phyloP scores from a whole-genome alignment of 2,329 filamentous ascomycete genomes.

The Trematosphaeria pertusa region DNA sequence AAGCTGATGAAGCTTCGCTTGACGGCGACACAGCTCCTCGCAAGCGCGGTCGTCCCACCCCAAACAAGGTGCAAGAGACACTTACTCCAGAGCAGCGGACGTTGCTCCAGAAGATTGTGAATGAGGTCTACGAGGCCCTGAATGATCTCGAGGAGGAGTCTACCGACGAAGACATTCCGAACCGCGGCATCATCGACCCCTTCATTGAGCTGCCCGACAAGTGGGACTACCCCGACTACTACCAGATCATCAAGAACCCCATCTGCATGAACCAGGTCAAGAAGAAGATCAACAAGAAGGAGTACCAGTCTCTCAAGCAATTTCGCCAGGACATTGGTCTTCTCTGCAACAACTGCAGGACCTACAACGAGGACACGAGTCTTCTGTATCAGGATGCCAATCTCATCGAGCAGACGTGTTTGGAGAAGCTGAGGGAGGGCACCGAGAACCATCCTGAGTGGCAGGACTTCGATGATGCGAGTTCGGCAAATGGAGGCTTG shows the following conservation, averaged over 20 bases:
- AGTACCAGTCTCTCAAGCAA: constrained; percentile 82
- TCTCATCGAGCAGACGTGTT: constrained; percentile 73
- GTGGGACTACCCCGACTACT: constrained; percentile 92
- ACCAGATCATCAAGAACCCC: constrained; percentile 86
- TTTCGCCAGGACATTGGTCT: constrained; percentile 83
- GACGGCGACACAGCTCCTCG: constrained; percentile 71
- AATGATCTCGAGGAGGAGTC: constrained; percentile 86
- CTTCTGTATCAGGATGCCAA: constrained; percentile 91
- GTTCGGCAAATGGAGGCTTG: constrained; percentile 57
- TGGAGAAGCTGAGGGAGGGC: constrained; percentile 61
- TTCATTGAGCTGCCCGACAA: constrained; percentile 92
- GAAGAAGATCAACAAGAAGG: constrained; percentile 93
- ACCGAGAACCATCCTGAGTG: constrained; percentile 64
- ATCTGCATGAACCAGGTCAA: constrained; percentile 97
- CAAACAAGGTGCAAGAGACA: constrained; percentile 70
- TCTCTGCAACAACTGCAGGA: constrained; percentile 89
- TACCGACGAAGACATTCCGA: constrained; percentile 61
- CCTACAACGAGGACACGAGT: constrained; percentile 96
- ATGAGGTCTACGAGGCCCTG: constrained; percentile 77
- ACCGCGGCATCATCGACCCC: constrained; percentile 87
- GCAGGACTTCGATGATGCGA: constrained; percentile 62
- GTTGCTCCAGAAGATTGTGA: constrained; percentile 80
- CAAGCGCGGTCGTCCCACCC: constrained; percentile 67
- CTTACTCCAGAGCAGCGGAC: constrained; percentile 74
- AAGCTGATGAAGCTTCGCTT: constrained; percentile 72